Evolutionary conservation across 257 asterid species (phyloP).

Genomic region (Solanum tarapatanum): DNA sequence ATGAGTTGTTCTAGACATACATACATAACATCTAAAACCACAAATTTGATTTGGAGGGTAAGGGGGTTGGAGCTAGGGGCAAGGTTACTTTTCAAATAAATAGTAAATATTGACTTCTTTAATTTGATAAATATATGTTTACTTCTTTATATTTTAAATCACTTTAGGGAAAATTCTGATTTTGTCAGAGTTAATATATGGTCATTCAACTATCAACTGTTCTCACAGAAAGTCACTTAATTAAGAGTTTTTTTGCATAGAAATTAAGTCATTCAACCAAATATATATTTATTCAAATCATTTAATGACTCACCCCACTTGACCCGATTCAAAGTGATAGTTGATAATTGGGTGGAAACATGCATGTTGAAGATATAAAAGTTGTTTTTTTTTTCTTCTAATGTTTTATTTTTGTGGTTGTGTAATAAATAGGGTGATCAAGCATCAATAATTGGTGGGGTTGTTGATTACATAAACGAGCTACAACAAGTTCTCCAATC

Average conservation of each 20-base stretch:
- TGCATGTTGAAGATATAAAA: background rate
- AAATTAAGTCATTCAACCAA: no score
- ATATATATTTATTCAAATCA: no score
- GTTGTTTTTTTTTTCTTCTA: background rate
- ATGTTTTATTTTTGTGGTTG: background rate
- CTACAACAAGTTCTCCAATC: constrained; percentile 68
- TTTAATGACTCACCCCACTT: background rate
- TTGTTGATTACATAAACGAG: constrained; percentile 74
- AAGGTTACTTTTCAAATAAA: background rate
- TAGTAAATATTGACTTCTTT: background rate
- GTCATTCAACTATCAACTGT: no score
- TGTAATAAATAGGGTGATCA: constrained; percentile 63
- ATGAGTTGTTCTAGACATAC: background rate
- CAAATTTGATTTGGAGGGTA: background rate
- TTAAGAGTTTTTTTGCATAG: no score
- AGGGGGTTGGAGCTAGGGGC: background rate
- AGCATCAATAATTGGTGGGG: constrained; percentile 96
- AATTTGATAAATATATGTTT: background rate
- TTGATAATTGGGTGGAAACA: background rate
- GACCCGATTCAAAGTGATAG: background rate
- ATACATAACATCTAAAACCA: background rate
- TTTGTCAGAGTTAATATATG: background rate
- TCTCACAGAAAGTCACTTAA: no score
- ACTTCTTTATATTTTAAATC: background rate
- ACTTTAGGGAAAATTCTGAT: background rate